Base-by-base conservation (phyloP, 2,329 filamentous ascomycete genomes). In the Orbilia oligospora region DNA sequence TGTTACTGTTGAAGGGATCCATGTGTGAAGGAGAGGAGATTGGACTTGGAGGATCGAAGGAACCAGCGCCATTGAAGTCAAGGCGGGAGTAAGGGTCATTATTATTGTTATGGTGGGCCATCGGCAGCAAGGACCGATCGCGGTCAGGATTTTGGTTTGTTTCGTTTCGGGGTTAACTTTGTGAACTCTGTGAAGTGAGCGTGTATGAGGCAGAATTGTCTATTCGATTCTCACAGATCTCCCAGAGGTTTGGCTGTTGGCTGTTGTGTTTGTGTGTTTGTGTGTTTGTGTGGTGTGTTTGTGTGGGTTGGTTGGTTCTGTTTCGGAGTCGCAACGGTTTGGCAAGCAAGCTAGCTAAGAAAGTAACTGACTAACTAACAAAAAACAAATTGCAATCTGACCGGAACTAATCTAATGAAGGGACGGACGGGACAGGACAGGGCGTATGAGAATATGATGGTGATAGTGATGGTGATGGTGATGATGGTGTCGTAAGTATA, bases 31-130 rank as follows among this genome's bases (percentile, higher is more conserved):
- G 63, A 38, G 76, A 71, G n/a, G 55, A 56, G 14, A 78, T 53
- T 20, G 75, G 75, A 51, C 61, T 68, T 30, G 72, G 75, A 64
- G 65, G 14, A 22, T 79, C 76, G 56, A 70, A 79, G 58, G 76
- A 75, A 18, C 76, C 71, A 30, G 79, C 75, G 55, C 73, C 79
- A 58, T 81, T 71, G 68, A 82, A 82, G 64, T 82, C 81, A 16
- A 82, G 80, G 49, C 81, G 80, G 71, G 76, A 77, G 71, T 82
- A 82, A 49, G 80, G 76, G 79, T 82, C 81, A 55, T 80, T 80
- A 69, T 69, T 68, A 30, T 79, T 73, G 38, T 70, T 67, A 5
- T 68, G 68, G 53, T 71, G 67, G 20, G 68, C 75, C 75, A 78
- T 78, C 53, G 18, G 33, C 1, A 63, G 41, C 20, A 36, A 16